A percentile compares a stretch with the other conserved stretches of the same genome.
Evolutionary conservation across 75 land plant species (phyloP).

Genomic region (Chamaecyparis obtusa): DNA sequence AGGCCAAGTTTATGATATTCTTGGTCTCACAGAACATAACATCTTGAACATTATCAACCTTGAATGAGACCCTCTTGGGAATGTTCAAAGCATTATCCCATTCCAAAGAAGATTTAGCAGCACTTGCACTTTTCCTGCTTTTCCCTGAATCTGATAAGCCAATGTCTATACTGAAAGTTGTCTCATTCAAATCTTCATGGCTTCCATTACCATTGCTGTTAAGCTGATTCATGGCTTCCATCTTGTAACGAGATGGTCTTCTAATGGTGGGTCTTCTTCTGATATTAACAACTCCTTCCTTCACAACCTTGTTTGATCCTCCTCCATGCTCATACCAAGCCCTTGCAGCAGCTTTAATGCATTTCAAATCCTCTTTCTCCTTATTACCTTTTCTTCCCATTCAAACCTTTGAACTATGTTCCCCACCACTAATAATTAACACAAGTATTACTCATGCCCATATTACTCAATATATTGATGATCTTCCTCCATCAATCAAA

Average conservation of each 20-base stretch:
- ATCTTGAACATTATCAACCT: background rate
- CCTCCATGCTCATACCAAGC: background rate
- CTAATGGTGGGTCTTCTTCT: background rate
- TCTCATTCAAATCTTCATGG: background rate
- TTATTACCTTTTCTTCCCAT: background rate
- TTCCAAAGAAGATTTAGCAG: background rate
- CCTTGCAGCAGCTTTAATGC: background rate
- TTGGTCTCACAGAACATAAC: slow-evolving; percentile 3
- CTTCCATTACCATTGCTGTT: background rate
- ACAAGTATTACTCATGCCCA: background rate
- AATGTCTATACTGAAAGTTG: background rate
- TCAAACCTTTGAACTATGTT: background rate
- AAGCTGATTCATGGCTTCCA: background rate
- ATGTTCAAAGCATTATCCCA: background rate
- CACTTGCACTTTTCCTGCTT: background rate
- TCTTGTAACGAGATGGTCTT: background rate
- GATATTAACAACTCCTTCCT: background rate
- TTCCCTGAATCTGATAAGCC: background rate
- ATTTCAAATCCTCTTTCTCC: background rate
- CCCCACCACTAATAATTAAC: background rate
- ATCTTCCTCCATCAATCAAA: background rate
- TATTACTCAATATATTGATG: too few species aligned
- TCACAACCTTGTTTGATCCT: background rate
- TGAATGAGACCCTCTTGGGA: background rate
- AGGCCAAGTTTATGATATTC: slow-evolving; percentile 6